These are phyloP conservation scores for Coleophoma crateriformis DNA, from an alignment of 2,329 filamentous ascomycete species.

Conservation along the genomic window DNA sequence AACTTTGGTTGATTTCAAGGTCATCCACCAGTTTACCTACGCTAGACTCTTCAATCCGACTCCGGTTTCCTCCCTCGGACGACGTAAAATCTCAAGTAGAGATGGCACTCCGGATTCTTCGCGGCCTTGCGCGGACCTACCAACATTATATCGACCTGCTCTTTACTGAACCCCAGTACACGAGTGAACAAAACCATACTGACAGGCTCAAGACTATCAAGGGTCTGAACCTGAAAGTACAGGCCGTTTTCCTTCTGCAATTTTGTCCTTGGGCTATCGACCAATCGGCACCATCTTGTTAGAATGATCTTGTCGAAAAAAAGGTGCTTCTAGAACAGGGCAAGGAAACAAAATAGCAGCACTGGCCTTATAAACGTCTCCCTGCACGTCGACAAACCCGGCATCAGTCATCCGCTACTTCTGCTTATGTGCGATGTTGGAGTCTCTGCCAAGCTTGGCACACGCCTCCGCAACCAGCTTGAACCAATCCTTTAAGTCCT, in stretches of 20 bases:
- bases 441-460: slow-evolving; percentile 3
- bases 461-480: slow-evolving; percentile 3
- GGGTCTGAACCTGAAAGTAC: slow-evolving; percentile 1
- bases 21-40: no score
- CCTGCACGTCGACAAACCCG: slow-evolving; percentile 34
- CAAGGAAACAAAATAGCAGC: no score
- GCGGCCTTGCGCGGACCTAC: not conserved
- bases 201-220: not conserved
- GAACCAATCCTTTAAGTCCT: slow-evolving; percentile 5
- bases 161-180: not conserved
- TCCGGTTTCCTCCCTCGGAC: slow-evolving; percentile 19
- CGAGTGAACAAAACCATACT: not conserved
- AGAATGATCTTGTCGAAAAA: no score
- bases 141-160: not conserved
- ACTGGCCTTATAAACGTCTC: slow-evolving; percentile 5
- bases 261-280: slow-evolving; percentile 29
- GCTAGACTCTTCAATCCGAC: not conserved
- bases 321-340: no score
- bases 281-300: slow-evolving; percentile 26
- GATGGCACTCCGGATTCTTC: slow-evolving; percentile 1
- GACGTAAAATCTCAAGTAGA: slow-evolving; percentile 5
- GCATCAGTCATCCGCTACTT: slow-evolving; percentile 21
- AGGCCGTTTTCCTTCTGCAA: slow-evolving; percentile 26
- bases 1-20: no score
- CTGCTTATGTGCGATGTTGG: slow-evolving; percentile 5